Evolutionary conservation across 2,329 filamentous ascomycete species (phyloP).

Genomic region (Fusarium nisikadoi): DNA sequence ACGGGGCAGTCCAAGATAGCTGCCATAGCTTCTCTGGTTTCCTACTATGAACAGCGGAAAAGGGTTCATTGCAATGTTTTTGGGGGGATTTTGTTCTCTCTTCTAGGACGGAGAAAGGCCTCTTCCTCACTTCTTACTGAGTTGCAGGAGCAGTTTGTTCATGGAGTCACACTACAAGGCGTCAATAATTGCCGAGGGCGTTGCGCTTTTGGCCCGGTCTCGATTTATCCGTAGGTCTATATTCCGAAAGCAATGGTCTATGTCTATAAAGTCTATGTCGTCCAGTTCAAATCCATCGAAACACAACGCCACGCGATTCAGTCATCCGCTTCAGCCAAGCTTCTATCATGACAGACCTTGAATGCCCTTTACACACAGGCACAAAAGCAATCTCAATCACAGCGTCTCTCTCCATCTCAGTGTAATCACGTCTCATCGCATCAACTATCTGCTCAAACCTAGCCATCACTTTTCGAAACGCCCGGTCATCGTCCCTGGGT

Average conservation of each 20-base stretch:
- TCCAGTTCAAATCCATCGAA: not conserved
- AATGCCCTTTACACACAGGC: not conserved
- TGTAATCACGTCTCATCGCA: not conserved
- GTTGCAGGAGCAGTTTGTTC: too few relatives aligned
- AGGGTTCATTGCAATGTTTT: too few relatives aligned
- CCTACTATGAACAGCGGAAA: too few relatives aligned
- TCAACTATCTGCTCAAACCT: not conserved
- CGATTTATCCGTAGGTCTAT: not conserved
- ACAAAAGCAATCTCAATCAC: constrained; percentile 18
- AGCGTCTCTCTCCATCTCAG: not conserved
- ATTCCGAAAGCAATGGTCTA: not conserved
- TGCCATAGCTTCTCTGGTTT: not conserved
- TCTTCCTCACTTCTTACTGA: too few relatives aligned
- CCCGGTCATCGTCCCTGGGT: not conserved
- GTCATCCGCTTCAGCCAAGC: not conserved
- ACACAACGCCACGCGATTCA: not conserved
- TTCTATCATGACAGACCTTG: not conserved
- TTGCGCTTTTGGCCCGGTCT: not conserved
- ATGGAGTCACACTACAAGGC: too few relatives aligned
- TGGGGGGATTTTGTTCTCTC: too few relatives aligned
- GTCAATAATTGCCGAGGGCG: rapidly evolving
- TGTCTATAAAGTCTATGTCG: constrained; percentile 1
- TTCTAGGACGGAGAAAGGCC: too few relatives aligned
- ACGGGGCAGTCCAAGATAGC: not conserved
- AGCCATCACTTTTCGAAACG: not conserved